These are phyloP conservation scores for Lasiosphaeria hispida DNA, from an alignment of 495 filamentous ascomycete species.

Conservation along the genomic window DNA sequence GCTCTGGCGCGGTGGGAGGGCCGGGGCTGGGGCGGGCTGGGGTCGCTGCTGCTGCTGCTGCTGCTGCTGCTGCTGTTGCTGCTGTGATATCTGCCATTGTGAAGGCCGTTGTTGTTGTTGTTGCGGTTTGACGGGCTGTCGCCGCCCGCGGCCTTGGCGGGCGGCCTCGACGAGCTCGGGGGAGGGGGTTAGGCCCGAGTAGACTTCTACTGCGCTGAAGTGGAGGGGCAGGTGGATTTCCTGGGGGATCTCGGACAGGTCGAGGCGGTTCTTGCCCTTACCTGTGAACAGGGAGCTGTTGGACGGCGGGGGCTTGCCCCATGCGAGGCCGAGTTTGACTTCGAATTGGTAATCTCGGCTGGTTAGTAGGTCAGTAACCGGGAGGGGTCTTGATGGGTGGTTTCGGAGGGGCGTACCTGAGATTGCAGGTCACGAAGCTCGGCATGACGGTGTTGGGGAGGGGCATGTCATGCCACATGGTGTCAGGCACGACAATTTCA, in stretches of 20 bases:
- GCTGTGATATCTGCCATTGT: no score
- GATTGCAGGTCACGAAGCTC: conserved; percentile 84
- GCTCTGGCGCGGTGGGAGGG: conserved; percentile 22
- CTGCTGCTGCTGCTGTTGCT: conserved; percentile 20
- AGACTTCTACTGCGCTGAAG: conserved; percentile 71
- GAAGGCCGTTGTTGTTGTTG: conserved; percentile 32
- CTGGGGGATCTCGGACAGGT: conserved; percentile 53
- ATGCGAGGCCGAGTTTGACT: conserved; percentile 69
- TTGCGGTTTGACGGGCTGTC: conserved; percentile 6
- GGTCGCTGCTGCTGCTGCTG: conserved; percentile 14
- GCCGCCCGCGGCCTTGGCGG: conserved; percentile 33
- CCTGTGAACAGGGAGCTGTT: conserved; percentile 12
- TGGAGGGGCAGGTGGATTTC: conserved; percentile 70
- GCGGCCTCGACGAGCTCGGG: conserved; percentile 69
- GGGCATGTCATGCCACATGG: conserved; percentile 64
- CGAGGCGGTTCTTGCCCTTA: conserved; percentile 18
- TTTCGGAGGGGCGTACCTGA: conserved; percentile 40
- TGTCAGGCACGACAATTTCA: conserved; percentile 64
- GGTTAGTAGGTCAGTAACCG: background rate
- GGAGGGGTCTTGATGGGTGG: background rate
- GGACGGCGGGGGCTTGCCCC: conserved; percentile 33
- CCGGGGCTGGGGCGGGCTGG: conserved; percentile 14
- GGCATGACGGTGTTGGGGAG: conserved; percentile 85
- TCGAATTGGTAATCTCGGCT: conserved; percentile 76
- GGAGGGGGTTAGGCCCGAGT: conserved; percentile 87